phyloP scores from a whole-genome alignment of 176 grass and related monocot genomes.

The Thalia dealbata region DNA sequence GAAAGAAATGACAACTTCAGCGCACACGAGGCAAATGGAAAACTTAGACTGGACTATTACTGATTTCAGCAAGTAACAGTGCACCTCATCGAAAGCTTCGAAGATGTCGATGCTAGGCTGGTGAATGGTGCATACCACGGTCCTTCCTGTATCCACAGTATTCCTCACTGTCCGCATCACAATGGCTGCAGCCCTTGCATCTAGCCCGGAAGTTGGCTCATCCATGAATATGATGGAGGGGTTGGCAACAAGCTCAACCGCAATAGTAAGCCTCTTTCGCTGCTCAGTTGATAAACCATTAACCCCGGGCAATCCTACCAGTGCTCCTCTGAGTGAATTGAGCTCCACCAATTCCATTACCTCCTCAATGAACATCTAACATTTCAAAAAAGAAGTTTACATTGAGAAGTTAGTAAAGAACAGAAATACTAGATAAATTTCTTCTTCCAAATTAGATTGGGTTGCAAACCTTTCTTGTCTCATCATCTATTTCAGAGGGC shows the following conservation, averaged over 20 bases:
- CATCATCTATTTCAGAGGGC: constrained; percentile 48
- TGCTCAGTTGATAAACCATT: constrained; percentile 91
- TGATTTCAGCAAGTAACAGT: constrained; percentile 5
- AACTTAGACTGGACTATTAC: background rate
- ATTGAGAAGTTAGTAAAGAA: background rate
- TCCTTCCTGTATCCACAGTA: constrained; percentile 78
- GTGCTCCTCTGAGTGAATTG: constrained; percentile 50
- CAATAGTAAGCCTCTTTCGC: constrained; percentile 82
- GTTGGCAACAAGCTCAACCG: constrained; percentile 84
- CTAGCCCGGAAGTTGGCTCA: constrained; percentile 77
- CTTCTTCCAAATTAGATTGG: background rate
- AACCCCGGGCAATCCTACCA: constrained; percentile 84
- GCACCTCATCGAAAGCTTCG: constrained; percentile 89
- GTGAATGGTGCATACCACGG: constrained; percentile 91
- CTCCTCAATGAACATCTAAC: constrained; percentile 81
- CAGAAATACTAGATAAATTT: background rate
- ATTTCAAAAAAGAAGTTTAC: constrained; percentile 17
- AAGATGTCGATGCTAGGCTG: constrained; percentile 96
- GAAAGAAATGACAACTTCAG: constrained; percentile 17
- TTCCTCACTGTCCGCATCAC: constrained; percentile 91
- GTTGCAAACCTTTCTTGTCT: constrained; percentile 62
- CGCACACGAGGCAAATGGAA: background rate
- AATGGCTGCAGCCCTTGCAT: constrained; percentile 88
- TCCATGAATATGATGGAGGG: constrained; percentile 98
- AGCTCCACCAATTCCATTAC: constrained; percentile 87